phyloP scores from a whole-genome alignment of 2,329 filamentous ascomycete species.

The Aspergillus sp. region DNA sequence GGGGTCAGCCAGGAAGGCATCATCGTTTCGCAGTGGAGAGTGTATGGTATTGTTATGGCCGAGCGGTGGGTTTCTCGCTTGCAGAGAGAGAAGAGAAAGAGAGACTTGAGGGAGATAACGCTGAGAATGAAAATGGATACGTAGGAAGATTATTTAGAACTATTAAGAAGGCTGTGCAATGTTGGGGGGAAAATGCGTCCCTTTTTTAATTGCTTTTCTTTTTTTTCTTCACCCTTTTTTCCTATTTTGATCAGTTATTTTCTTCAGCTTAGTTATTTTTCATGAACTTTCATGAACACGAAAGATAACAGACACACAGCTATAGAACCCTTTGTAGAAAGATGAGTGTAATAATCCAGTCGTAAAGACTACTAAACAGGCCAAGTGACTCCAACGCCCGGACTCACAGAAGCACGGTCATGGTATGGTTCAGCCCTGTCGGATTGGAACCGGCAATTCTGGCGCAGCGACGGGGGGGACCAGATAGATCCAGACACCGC shows the following conservation, averaged over 20 bases:
- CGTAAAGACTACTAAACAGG: neutral
- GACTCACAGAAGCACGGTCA: slow-evolving; percentile 6
- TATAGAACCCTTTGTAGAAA: too few species aligned
- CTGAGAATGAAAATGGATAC: neutral
- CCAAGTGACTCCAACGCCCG: neutral
- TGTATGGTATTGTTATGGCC: slow-evolving; percentile 3
- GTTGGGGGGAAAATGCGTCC: neutral
- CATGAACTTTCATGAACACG: neutral
- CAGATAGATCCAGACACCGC: slow-evolving; percentile 13
- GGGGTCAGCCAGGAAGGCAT: slow-evolving; percentile 9
- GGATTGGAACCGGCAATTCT: slow-evolving; percentile 18
- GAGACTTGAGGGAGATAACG: neutral
- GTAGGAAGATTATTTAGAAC: neutral
- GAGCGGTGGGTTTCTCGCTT: neutral
- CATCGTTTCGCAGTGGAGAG: slow-evolving; percentile 16
- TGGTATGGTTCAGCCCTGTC: slow-evolving; percentile 26
- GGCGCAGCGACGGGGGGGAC: slow-evolving; percentile 8
- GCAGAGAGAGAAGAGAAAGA: neutral
- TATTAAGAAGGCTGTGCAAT: neutral
- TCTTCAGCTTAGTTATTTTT: neutral
- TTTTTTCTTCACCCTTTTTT: neutral
- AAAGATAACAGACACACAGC: too few species aligned
- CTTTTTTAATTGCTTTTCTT: neutral
- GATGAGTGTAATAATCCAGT: too few species aligned
- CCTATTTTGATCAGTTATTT: neutral